Conservation (phyloP, 257 asterid species). For the Solanum bulbocastanum region DNA sequence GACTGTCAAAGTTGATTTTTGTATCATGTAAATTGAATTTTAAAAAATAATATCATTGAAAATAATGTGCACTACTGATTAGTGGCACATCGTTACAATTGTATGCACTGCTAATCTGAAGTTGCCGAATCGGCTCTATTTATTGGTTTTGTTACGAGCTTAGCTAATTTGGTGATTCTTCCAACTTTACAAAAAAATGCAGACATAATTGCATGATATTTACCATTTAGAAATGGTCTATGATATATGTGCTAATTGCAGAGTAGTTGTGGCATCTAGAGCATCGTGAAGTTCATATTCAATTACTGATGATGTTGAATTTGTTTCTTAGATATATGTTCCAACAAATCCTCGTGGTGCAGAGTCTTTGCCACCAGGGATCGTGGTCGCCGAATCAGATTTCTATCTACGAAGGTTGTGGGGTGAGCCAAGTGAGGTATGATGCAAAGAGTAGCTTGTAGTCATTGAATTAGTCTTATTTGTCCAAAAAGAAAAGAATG, state of each 20-base stretch:
- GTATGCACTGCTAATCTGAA: not conserved
- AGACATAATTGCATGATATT: not conserved
- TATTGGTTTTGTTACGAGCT: not conserved
- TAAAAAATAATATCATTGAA: not conserved
- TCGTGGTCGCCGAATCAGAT: conserved; percentile 87
- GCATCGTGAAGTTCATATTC: not conserved
- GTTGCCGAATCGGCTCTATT: not conserved
- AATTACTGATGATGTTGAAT: not conserved
- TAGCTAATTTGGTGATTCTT: not conserved
- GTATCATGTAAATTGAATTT: not conserved
- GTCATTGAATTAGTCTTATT: not conserved
- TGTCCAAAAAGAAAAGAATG: not conserved
- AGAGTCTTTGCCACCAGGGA: conserved; percentile 93
- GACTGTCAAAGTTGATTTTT: not conserved
- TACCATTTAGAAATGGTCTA: not conserved
- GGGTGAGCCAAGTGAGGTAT: conserved; percentile 99
- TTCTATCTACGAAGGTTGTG: conserved; percentile 85
- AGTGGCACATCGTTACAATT: not conserved
- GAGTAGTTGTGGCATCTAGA: not conserved
- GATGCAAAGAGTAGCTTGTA: not conserved
- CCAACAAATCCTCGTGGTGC: conserved; percentile 99
- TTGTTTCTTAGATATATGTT: conserved; percentile 56
- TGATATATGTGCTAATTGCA: not conserved
- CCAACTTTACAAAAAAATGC: not conserved
- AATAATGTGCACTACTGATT: not conserved